phyloP scores from a whole-genome alignment of 805 yeast species.

The Candida succiphila region DNA sequence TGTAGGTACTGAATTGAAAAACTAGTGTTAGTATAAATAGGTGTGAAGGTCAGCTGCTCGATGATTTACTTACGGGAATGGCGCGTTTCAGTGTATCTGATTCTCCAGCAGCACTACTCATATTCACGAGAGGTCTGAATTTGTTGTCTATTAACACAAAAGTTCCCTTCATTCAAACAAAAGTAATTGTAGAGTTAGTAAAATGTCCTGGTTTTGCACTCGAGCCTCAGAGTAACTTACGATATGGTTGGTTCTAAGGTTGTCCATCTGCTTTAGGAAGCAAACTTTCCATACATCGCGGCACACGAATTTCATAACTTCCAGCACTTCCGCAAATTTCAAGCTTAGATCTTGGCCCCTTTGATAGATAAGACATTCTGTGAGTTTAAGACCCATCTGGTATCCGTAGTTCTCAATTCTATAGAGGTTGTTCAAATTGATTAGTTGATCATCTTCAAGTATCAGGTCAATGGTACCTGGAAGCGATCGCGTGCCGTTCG shows the following conservation, averaged over 20 bases:
- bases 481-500: conserved; percentile 1
- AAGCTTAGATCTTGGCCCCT: conserved; percentile 13
- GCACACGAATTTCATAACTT: conserved; percentile 86
- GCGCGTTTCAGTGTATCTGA: conserved; percentile 35
- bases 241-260: conserved; percentile 83
- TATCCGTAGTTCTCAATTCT: conserved; percentile 67
- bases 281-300: conserved; percentile 82
- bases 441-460: conserved; percentile 20
- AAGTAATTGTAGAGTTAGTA: conserved; percentile 1
- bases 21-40: conserved; percentile 1
- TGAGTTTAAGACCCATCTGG: conserved; percentile 25
- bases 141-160: conserved; percentile 67
- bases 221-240: conserved; percentile 18
- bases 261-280: conserved; percentile 83
- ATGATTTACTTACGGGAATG: conserved; percentile 16
- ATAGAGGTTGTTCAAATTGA: conserved; percentile 40
- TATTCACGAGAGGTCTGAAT: conserved; percentile 43
- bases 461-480: conserved; percentile 33
- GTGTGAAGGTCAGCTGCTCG: neutral
- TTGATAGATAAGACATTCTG: conserved; percentile 18
- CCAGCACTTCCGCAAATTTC: conserved; percentile 51
- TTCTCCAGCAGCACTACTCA: conserved; percentile 35
- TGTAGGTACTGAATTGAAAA: conserved; percentile 31
- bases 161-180: conserved; percentile 35
- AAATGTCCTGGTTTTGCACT: neutral